Percentiles rank a stretch among this genome's conserved stretches.
phyloP scores from a whole-genome alignment of 139 green algal genomes.

The Edaphochlamys debaryana region DNA sequence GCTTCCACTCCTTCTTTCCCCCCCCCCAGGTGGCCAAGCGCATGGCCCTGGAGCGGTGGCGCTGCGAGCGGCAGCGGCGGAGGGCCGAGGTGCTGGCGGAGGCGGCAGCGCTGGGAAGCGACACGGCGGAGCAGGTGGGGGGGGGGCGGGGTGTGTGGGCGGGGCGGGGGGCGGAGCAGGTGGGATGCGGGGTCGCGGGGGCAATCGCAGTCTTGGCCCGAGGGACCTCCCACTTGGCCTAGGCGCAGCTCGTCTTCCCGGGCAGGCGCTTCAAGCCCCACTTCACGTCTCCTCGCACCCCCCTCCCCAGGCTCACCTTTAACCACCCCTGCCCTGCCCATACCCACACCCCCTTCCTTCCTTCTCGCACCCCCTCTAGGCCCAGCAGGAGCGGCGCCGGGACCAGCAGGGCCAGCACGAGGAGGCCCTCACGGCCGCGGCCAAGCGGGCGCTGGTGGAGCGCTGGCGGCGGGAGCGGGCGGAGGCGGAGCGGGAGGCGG shows the following conservation, averaged over 20 bases:
- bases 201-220: too few species aligned
- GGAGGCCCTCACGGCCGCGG: not conserved
- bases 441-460: constrained; percentile 27
- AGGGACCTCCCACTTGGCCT: too few species aligned
- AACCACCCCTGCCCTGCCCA: too few species aligned
- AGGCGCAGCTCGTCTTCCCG: too few species aligned
- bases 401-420: not conserved
- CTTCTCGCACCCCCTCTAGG: not conserved
- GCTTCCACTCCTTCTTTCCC: too few species aligned
- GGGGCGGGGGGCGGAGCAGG: too few species aligned
- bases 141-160: not conserved
- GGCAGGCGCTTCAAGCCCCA: too few species aligned
- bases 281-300: too few species aligned
- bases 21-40: constrained; percentile 43
- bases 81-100: not conserved
- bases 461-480: constrained; percentile 28
- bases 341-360: too few species aligned
- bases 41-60: constrained; percentile 43
- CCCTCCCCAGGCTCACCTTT: too few species aligned
- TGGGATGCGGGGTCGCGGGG: too few species aligned
- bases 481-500: constrained; percentile 15
- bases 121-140: constrained; percentile 24
- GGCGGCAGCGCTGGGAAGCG: constrained; percentile 29
- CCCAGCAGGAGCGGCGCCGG: constrained; percentile 14
- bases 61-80: constrained; percentile 9